Percentiles rank a stretch among this genome's conserved stretches.
These are phyloP conservation scores for Blakeslea trispora DNA, from an alignment of 371 early-diverging fungal species.

Conservation along the genomic window DNA sequence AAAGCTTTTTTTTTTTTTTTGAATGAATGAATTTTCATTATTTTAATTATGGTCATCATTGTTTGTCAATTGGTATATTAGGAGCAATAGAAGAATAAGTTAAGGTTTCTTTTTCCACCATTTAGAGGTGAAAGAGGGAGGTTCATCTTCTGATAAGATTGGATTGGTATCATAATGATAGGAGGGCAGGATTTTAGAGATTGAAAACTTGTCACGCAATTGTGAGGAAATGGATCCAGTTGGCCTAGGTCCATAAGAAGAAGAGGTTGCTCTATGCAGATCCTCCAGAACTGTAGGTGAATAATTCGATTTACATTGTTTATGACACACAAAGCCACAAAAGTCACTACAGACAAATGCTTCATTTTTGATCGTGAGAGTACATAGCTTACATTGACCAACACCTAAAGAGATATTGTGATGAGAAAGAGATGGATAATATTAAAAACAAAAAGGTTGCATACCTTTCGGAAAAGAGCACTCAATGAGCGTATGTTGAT, in stretches of 20 bases:
- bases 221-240: conserved; percentile 38
- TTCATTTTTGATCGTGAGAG: conserved; percentile 33
- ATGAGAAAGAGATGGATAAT: no score
- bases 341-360: conserved; percentile 47
- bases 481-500: conserved; percentile 41
- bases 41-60: conserved; percentile 6
- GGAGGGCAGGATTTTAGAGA: conserved; percentile 29
- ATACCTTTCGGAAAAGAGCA: conserved; percentile 50
- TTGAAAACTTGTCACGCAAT: conserved; percentile 33
- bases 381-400: conserved; percentile 44
- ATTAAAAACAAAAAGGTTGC: no score
- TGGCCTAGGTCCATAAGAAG: conserved; percentile 33
- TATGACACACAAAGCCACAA: conserved; percentile 48
- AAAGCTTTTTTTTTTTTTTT: no score
- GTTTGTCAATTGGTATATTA: neutral
- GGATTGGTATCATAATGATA: conserved; percentile 3
- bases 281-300: neutral
- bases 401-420: conserved; percentile 17
- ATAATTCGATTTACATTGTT: conserved; percentile 32
- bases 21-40: no score
- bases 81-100: no score
- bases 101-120: conserved; percentile 19
- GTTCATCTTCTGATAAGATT: conserved; percentile 5
- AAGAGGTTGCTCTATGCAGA: no score
- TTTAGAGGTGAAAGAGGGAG: neutral